Evolutionary conservation across 2,329 filamentous ascomycete genomes (phyloP), one percentile per base, ranked within the genome.

Genomic region (Colletotrichum sp.): DNA sequence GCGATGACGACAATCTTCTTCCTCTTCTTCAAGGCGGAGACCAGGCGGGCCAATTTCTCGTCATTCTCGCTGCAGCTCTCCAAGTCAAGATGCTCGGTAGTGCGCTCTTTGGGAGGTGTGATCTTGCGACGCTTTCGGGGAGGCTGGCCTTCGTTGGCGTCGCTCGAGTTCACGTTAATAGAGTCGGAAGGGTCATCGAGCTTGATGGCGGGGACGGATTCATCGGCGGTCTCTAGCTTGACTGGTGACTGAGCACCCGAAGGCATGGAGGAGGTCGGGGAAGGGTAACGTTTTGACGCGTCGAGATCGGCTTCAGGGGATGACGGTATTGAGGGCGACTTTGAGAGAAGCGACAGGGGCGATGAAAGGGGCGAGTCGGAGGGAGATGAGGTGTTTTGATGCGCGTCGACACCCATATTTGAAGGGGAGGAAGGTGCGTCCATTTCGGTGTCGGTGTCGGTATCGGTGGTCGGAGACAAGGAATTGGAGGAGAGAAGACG

Each of bases 1-100:
- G 96, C 97, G 83, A 99, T 94, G 67, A 99, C 95, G 39, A 99
- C 95, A 82, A 99, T 98, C 87, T 98, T 98, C 86, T 96, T 95
- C 88, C 97, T 97, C 82, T 94, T 96, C 81, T 94, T 93, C 72
- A 99, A 85, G 28, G 93, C 93, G 59, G 93, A 91, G 60, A 96
- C 86, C 34, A 99, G 88, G 72, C 93, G 91, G 76, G 94, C 90
- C 52, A 98, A 87, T 18, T 77, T 78, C 77, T 96, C 91, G 48
- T 78, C 79, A 59, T 90, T 87, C 67, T 87, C 84, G 55, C 86
- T 83, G 66, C 85, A 83, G 24, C 82, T 83, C 57, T 88, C 87
- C 48, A 99, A 87, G 84, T 98, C 93, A 52, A 99, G 89, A 82
- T 94, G 92, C 80, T 95, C 92, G n/a, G 96, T 98, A 24, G 91